Evolutionary conservation across 345 rosid genomes (phyloP).

Genomic region (Euphorbia pulcherrima): DNA sequence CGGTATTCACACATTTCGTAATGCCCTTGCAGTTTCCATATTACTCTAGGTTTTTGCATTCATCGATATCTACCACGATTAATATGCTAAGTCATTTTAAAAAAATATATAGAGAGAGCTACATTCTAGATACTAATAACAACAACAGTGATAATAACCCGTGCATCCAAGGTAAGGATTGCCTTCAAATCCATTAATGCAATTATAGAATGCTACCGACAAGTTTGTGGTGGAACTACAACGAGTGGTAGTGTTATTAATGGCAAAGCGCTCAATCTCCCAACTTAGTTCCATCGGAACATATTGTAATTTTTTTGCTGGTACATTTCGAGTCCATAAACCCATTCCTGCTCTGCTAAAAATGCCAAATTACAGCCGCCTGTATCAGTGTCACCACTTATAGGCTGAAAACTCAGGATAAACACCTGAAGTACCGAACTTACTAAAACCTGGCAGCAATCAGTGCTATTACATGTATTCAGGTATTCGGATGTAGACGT

Average conservation of each 20-base stretch:
- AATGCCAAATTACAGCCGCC: neutral
- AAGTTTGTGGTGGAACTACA: too few relatives aligned
- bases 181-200: accelerated
- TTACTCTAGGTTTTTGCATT: neutral
- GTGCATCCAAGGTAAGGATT: neutral
- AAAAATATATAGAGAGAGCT: neutral
- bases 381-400: neutral
- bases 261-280: neutral
- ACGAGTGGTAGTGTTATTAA: too few relatives aligned
- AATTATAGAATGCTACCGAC: neutral
- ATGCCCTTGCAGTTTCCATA: neutral
- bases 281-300: neutral
- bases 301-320: too few relatives aligned
- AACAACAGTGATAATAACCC: too few relatives aligned
- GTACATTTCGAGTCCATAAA: too few relatives aligned
- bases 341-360: neutral
- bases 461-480: neutral
- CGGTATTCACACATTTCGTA: slow-evolving; percentile 12
- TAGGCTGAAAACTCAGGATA: neutral
- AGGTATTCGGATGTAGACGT: too few relatives aligned
- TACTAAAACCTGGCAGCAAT: neutral
- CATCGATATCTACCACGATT: slow-evolving; percentile 14
- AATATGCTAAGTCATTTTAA: neutral
- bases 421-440: neutral
- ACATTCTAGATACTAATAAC: neutral